Evolutionary conservation across 1,139 yeast species (phyloP), one percentile per base, ranked within the genome.

Genomic region (Entelexis paramagnoliae): DNA sequence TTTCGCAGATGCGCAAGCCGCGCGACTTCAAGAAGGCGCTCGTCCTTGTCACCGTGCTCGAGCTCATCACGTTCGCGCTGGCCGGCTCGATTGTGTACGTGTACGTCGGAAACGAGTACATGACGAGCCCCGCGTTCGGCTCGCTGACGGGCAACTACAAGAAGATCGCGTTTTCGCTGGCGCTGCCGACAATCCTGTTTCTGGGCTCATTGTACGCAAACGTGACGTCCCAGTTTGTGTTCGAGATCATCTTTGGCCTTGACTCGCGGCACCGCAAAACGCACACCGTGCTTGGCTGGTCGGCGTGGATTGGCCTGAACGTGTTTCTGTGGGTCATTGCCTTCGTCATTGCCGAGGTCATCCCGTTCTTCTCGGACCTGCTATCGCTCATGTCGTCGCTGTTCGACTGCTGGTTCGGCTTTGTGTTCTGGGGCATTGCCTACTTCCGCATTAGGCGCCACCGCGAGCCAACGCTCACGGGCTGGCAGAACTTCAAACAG

Each of bases 321-420:
- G 62, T 68, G 11, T 55, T 59, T 1, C 66, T 75, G 22, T 79
- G 83, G 83, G 63, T 71, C n/a, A 41, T 73, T 26, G 81, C 81
- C 0, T 79, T 78, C 57, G 65, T 79, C 22, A 69, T 79, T 60
- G 81, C 82, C 1, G 81, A 79, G 61, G 81, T 77, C 32, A 78
- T 79, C 60, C 83, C 83, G 14, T 78, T 79, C 64, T 79, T 79
- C 64, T 72, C 78, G 30, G 82, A 78, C 60, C 66, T 79, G 58
- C 68, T 79, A 45, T 72, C 80, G 7, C 67, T 79, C 60, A 78
- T 79, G 82, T 74, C 78, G n/a, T 77, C 83, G 3, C 67, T 79
- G 49, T 79, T 79, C 60, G 83, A 78, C 63, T 76, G 81, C 62
- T 79, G 81, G 79, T 79, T 79, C 60, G 83, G 83, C 0, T 79